Evolutionary conservation across 805 yeast species (phyloP).

Genomic region (Candida bentonensis): DNA sequence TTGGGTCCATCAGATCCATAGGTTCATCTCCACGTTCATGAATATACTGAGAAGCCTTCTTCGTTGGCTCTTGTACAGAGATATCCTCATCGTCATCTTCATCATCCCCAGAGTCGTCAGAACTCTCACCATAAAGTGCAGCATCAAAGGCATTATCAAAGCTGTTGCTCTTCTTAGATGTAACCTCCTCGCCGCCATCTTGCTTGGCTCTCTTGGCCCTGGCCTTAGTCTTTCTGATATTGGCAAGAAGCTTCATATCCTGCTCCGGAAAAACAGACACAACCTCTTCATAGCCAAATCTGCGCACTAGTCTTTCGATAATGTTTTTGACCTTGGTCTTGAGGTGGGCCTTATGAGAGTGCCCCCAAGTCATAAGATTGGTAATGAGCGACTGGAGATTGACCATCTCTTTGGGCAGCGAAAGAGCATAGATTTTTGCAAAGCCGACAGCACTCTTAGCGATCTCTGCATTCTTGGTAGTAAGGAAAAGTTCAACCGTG

Average conservation of each 20-base stretch:
- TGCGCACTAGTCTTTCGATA: slow-evolving; percentile 77
- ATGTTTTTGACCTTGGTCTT: slow-evolving; percentile 87
- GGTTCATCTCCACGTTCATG: slow-evolving; percentile 41
- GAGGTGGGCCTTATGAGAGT: slow-evolving; percentile 92
- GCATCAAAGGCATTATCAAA: slow-evolving; percentile 85
- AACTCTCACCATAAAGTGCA: slow-evolving; percentile 66
- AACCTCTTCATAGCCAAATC: slow-evolving; percentile 79
- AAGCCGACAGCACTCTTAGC: slow-evolving; percentile 92
- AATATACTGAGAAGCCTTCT: slow-evolving; percentile 7
- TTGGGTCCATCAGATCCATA: slow-evolving; percentile 74
- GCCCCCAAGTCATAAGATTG: slow-evolving; percentile 81
- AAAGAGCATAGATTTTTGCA: slow-evolving; percentile 74
- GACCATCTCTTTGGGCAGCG: slow-evolving; percentile 67
- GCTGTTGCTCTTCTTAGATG: slow-evolving; percentile 24
- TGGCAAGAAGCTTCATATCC: slow-evolving; percentile 67
- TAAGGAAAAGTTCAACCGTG: slow-evolving; percentile 78
- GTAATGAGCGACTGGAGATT: slow-evolving; percentile 50
- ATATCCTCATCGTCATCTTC: slow-evolving; percentile 33
- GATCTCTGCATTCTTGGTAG: slow-evolving; percentile 84
- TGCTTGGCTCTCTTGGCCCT: slow-evolving; percentile 32
- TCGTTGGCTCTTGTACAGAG: slow-evolving; percentile 12
- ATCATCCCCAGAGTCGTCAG: slow-evolving; percentile 44
- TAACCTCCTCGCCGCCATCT: slow-evolving; percentile 23
- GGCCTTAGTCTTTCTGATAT: slow-evolving; percentile 74
- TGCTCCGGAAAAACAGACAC: slow-evolving; percentile 81